phyloP scores from a whole-genome alignment of 768 basidiomycete genomes.

The Leucosporidium scottii region DNA sequence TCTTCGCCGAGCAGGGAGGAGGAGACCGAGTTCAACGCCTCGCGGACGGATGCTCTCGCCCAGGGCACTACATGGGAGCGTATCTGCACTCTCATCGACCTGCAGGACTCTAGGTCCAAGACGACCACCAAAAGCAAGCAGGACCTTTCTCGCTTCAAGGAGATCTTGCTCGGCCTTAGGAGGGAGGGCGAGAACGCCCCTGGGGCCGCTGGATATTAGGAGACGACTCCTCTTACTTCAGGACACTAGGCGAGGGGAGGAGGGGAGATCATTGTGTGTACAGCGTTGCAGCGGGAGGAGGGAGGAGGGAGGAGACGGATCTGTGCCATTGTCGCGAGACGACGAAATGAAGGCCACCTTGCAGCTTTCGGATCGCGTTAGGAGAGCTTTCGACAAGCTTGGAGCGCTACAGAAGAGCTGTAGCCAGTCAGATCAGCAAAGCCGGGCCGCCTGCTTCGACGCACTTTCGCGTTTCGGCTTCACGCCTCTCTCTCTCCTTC shows the following conservation, averaged over 20 bases:
- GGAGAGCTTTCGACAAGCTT: too few species aligned
- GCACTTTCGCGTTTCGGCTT: not conserved
- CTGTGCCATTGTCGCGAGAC: too few species aligned
- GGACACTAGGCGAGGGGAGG: too few species aligned
- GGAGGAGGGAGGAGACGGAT: too few species aligned
- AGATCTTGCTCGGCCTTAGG: conserved; percentile 78
- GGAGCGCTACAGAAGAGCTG: too few species aligned
- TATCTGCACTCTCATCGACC: conserved; percentile 73
- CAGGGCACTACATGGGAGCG: conserved; percentile 94
- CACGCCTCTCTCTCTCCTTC: not conserved
- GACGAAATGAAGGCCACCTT: too few species aligned
- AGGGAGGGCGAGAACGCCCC: conserved; percentile 86
- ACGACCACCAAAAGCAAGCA: conserved; percentile 83
- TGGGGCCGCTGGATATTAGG: conserved; percentile 82
- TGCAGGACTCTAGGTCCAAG: conserved; percentile 97
- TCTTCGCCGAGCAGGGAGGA: conserved; percentile 56
- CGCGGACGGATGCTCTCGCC: conserved; percentile 67
- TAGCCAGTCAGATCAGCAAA: too few species aligned
- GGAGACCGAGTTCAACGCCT: conserved; percentile 69
- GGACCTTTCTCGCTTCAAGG: conserved; percentile 83
- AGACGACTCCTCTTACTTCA: not conserved
- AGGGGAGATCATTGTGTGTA: too few species aligned
- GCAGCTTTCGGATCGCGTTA: too few species aligned
- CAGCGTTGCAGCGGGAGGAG: too few species aligned
- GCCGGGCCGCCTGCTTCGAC: too few species aligned